A percentile compares a stretch with the other conserved stretches of the same genome.
Conservation (phyloP, 495 filamentous ascomycete genomes). For the Penicillium bovifimosum region DNA sequence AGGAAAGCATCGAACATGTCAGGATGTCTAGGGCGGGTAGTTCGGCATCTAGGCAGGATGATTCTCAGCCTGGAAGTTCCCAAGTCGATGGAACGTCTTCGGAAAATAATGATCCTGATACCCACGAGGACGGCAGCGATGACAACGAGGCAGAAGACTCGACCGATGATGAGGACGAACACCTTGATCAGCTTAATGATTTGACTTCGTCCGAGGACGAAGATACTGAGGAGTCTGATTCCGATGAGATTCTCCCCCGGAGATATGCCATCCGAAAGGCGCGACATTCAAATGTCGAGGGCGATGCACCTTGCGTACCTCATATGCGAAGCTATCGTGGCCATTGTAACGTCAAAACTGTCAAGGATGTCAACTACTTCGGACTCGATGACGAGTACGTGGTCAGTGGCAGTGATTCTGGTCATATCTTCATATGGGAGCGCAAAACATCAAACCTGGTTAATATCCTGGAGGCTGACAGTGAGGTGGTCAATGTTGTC, state of each 20-base stretch:
- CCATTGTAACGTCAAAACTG: slow-evolving; percentile 69
- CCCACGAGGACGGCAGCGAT: slow-evolving; percentile 26
- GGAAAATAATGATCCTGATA: slow-evolving; percentile 23
- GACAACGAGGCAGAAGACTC: slow-evolving; percentile 1
- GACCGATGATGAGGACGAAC: slow-evolving; percentile 18
- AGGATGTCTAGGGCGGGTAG: slow-evolving; percentile 15
- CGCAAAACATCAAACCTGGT: slow-evolving; percentile 56
- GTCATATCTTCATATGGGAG: slow-evolving; percentile 69
- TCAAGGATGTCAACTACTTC: slow-evolving; percentile 72
- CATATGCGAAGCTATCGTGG: slow-evolving; percentile 58
- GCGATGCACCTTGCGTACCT: slow-evolving; percentile 49
- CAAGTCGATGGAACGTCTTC: slow-evolving; percentile 1
- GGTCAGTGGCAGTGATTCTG: slow-evolving; percentile 64
- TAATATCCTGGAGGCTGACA: slow-evolving; percentile 66
- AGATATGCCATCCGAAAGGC: slow-evolving; percentile 28
- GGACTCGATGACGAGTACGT: slow-evolving; percentile 71
- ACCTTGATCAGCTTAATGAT: slow-evolving; percentile 4
- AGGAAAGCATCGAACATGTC: slow-evolving; percentile 34
- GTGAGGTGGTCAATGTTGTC: slow-evolving; percentile 69
- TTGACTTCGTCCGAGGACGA: slow-evolving; percentile 18
- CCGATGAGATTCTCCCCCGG: slow-evolving; percentile 21
- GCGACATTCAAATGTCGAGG: slow-evolving; percentile 44
- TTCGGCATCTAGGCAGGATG: not conserved
- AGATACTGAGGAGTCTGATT: slow-evolving; percentile 20
- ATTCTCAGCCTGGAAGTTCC: not conserved